Conservation (phyloP, 352 stramenopile genomes). For the Saprolegnia parasitica region DNA sequence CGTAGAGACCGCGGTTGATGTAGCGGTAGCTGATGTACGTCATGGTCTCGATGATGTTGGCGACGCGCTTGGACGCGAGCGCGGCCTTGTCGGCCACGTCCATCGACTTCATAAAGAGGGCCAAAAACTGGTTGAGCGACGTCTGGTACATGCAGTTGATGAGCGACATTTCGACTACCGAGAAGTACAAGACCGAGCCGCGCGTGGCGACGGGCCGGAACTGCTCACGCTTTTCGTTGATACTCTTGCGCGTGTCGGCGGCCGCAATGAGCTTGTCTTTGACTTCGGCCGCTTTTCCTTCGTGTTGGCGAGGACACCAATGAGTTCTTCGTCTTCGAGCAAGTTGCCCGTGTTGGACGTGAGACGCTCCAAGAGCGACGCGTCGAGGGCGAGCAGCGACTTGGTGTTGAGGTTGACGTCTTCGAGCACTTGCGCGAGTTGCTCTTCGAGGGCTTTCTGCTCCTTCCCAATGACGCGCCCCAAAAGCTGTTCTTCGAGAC, state of each 20-base stretch:
- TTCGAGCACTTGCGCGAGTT: constrained; percentile 97
- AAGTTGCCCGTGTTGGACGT: constrained; percentile 97
- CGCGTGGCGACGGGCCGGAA: constrained; percentile 97
- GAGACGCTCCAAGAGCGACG: constrained; percentile 93
- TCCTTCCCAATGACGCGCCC: constrained; percentile 97
- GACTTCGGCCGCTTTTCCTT: constrained; percentile 97
- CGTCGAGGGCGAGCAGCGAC: constrained; percentile 92
- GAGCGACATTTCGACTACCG: constrained; percentile 96
- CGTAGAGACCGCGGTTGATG: constrained; percentile 97
- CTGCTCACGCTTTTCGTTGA: constrained; percentile 98
- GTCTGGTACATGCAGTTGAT: constrained; percentile 99
- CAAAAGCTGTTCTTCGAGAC: constrained; percentile 95
- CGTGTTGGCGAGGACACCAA: constrained; percentile 96
- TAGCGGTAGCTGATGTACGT: constrained; percentile 99
- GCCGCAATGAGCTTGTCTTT: constrained; percentile 96
- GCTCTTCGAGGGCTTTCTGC: constrained; percentile 96
- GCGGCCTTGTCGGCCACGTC: constrained; percentile 95
- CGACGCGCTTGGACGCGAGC: constrained; percentile 96
- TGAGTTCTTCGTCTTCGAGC: constrained; percentile 98
- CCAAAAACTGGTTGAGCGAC: constrained; percentile 96
- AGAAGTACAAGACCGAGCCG: constrained; percentile 98
- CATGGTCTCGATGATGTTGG: constrained; percentile 99
- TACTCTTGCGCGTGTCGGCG: constrained; percentile 94
- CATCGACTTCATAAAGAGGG: constrained; percentile 98
- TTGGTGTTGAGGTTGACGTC: constrained; percentile 99